Base-by-base conservation (phyloP, 2,329 filamentous ascomycete species). In the Microsporum audouinii region DNA sequence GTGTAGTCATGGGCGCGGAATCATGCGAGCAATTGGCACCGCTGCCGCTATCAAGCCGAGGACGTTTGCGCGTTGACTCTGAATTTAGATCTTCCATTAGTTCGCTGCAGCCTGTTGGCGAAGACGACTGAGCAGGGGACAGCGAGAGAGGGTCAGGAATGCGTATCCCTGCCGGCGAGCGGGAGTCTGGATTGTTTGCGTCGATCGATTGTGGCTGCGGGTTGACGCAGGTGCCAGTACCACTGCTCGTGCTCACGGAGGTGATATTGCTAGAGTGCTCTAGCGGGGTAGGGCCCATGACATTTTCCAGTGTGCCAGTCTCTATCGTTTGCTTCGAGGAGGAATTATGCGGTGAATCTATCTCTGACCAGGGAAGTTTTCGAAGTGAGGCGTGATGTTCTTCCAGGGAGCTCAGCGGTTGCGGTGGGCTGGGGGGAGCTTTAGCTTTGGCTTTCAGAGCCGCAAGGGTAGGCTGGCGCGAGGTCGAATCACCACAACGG, bases 221-320 rank as follows among this genome's bases (percentile, higher is more conserved):
- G 51, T 31, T 55, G 51, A 31, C 51, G 51, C 51, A 55, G 51
- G 51, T 36, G 51, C 51, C 51, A 36, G 51, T 55, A 31, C 51
- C 31, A 14, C 27, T 36, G 51, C 31, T 36, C 10, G 31, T 23
- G 51, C 33, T 36, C 33, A 31, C 31, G 51, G 51, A 10, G 33
- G 31, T 58, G 57, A 68, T 72, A 71, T 70, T 72, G 73, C 70
- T 70, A 71, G 71, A 75, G 72, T 70, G 74, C 65, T 75, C 73
- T 76, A 75, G 74, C 72, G 74, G 74, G 73, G 73, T 68, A 73
- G 67, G 71, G 71, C 70, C 75, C 74, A 77, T 76, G 70, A 72
- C 75, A 77, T 76, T 73, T 76, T 69, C 71, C 51, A 38, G 51
- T 36, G 14, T 55, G 29, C n/a, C 29, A 7, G 51, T 53, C 63